Base-by-base conservation (phyloP, 768 basidiomycete species). In the Boletales sp. region DNA sequence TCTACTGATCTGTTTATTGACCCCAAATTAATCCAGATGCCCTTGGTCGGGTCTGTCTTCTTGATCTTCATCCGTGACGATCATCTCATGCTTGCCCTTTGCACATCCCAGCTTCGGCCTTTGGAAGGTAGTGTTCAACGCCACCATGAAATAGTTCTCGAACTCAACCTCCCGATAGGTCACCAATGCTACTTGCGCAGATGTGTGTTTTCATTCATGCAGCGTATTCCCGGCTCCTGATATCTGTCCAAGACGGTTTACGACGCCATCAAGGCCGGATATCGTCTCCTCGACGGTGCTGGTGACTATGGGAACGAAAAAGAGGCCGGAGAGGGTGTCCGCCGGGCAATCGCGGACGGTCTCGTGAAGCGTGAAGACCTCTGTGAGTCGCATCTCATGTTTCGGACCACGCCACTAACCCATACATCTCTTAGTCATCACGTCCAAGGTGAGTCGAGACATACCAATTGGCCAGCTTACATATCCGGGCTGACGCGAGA, bases 291-390 rank as follows among this genome's bases (percentile, higher is more conserved):
- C 48, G 91, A 93, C 49, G 86, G 88, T 53, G 90, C 90, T 31
- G 81, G 82, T 57, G 89, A 90, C 70, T 93, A 92, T 65, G 91
- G 87, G 8, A 94, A 95, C 56, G 93, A 95, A 70, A 87, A 84
- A 61, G 83, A 92, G 31, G 86, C 87, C 5, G 90, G 88, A 2
- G 76, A 83, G 59, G 91, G 91, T 55, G 77, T 94, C 50, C 77
- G 74, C 46, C 81, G 83, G 13, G 91, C 90, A n/a, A 78, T 94
- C 56, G 65, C 72, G 36, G 89, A 91, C 8, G 90, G 92, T 13
- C 63, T 94, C 34, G 86, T 95, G 50, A 91, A 87, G 70, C 80
- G 93, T 33, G 88, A 92, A 67, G 92, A 95, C 12, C 72, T 95
- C 30, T 90, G 87, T 87, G 66, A 72, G 86, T 75, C 18, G 21